Percentiles rank a stretch among this genome's conserved stretches.
These are phyloP conservation scores for Alternaria arborescens DNA, from an alignment of 2,329 filamentous ascomycete genomes.

Conservation along the genomic window DNA sequence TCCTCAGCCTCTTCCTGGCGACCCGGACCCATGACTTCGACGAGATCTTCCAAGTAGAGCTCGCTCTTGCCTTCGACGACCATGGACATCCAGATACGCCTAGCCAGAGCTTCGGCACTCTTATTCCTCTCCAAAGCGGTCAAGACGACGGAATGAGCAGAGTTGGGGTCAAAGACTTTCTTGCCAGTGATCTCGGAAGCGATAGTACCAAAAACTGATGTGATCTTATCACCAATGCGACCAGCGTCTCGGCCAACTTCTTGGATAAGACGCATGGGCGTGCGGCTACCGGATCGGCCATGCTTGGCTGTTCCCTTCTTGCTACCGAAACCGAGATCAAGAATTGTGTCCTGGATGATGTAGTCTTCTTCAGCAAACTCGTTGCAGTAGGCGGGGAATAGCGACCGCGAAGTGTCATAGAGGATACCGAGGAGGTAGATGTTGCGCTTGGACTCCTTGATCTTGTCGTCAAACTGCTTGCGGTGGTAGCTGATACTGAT, in stretches of 20 bases:
- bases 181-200: constrained; percentile 95
- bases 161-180: constrained; percentile 91
- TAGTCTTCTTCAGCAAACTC: constrained; percentile 94
- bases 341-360: constrained; percentile 76
- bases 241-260: constrained; percentile 71
- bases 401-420: constrained; percentile 85
- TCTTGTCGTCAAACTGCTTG: constrained; percentile 80
- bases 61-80: constrained; percentile 87
- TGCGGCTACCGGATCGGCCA: constrained; percentile 68
- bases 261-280: constrained; percentile 80
- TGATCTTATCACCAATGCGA: constrained; percentile 90
- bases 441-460: constrained; percentile 89
- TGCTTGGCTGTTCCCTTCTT: constrained; percentile 60
- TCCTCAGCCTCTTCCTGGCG: constrained; percentile 83
- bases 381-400: constrained; percentile 91
- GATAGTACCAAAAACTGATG: constrained; percentile 89
- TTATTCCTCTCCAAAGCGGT: constrained; percentile 85
- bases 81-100: constrained; percentile 97
- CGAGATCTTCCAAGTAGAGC: constrained; percentile 80
- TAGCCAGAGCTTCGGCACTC: constrained; percentile 90
- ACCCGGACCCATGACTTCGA: constrained; percentile 82
- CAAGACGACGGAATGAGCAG: constrained; percentile 87
- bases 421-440: constrained; percentile 82
- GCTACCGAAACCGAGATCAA: constrained; percentile 69
- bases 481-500: constrained; percentile 88